Evolutionary conservation across 2,329 filamentous ascomycete species (phyloP), one percentile per base, ranked within the genome.

Genomic region (Talaromyces sp.): DNA sequence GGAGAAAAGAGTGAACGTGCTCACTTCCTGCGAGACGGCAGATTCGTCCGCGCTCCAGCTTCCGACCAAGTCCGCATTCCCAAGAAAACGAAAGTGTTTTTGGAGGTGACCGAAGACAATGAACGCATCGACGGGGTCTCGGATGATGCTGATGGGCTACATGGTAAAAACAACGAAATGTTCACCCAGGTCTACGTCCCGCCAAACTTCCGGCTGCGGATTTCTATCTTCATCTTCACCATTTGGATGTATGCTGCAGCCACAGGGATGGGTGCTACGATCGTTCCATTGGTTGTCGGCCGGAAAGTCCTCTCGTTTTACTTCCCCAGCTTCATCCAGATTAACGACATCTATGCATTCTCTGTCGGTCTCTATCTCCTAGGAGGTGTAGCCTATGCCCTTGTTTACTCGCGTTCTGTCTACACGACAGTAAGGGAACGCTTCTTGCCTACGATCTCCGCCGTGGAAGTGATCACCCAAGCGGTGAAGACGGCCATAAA

Each of bases 261-360:
- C 12, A 96, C 91, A 0, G 95, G 95, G 28, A 87, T 98, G 62
- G 86, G 89, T 66, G 86, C 91, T 65, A 97, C 95, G 1, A 89
- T 99, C 64, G 78, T 96, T 0, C 96, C 95, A 0, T 83, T 99
- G 4, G 82, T 96, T 6, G 87, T 96, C 70, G 95, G 95, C 1
- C 89, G 95, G 31, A 83, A 82, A 61, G 82, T 98, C 64, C 90
- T 97, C 72, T 86, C 87, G 54, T 78, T 83, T 31, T 77, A 93
- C 36, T 86, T 96, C 50, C 91, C 92, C 4, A 77, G 82, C 0
- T 83, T 90, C 64, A 84, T 90, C 55, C 85, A 85, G 47, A 89
- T 94, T 71, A 99, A 98, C 75, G 95, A 99, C 73, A 90, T 99
- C 30, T 98, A 99, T 70, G 94, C 95, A 12, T 96, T 97, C 74